phyloP scores from a whole-genome alignment of 2,329 filamentous ascomycete species.

The Arthroderma sp. region DNA sequence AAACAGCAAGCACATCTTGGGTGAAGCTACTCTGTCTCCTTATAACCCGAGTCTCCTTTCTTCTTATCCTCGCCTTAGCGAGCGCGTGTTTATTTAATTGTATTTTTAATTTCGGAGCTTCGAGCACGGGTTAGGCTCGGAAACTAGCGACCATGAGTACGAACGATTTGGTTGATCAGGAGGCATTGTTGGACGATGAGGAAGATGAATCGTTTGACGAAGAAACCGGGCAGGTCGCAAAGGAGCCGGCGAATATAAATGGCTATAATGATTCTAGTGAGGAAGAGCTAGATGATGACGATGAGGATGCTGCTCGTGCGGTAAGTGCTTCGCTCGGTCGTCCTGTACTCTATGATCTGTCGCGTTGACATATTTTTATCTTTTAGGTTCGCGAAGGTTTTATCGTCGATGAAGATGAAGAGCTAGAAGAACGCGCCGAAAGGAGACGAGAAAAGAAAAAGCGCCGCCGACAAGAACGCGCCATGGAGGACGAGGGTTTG shows the following conservation, averaged over 20 bases:
- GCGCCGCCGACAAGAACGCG: conserved; percentile 61
- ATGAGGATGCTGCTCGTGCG: conserved; percentile 68
- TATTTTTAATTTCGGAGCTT: no score
- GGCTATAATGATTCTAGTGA: conserved; percentile 72
- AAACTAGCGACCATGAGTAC: conserved; percentile 37
- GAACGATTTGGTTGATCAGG: conserved; percentile 61
- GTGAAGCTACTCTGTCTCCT: no score
- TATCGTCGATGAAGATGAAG: conserved; percentile 85
- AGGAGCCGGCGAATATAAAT: conserved; percentile 29
- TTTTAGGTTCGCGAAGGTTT: conserved; percentile 78
- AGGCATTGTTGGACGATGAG: conserved; percentile 78
- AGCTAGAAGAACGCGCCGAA: conserved; percentile 53
- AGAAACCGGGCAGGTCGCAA: conserved; percentile 49
- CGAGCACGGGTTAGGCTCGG: no score
- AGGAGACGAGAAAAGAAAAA: conserved; percentile 58
- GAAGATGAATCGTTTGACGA: conserved; percentile 75
- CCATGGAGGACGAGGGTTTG: conserved; percentile 68
- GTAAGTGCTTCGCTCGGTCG: conserved; percentile 35
- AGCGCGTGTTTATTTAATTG: no score
- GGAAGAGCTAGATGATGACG: conserved; percentile 84
- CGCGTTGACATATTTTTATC: conserved; percentile 9
- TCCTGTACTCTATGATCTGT: neutral
- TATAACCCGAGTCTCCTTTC: no score
- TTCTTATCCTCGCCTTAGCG: no score
- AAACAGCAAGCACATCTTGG: no score